These are phyloP conservation scores for Aschersonia sp. DNA, from an alignment of 2,329 filamentous ascomycete genomes.

Conservation along the genomic window DNA sequence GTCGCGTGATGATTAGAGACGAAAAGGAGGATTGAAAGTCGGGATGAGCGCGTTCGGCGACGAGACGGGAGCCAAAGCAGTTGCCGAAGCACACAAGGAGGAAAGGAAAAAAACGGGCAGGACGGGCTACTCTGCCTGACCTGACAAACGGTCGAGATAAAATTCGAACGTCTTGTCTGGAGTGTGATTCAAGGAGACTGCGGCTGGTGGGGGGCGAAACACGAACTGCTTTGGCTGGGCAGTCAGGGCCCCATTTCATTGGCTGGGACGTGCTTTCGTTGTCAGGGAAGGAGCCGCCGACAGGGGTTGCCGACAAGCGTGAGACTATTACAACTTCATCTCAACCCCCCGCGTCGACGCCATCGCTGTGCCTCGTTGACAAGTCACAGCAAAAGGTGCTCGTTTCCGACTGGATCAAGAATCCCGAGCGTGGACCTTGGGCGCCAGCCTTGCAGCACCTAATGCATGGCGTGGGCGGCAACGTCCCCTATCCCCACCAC, in stretches of 20 bases:
- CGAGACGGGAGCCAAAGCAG: no score
- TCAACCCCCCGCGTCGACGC: no score
- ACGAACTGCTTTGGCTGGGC: conserved; percentile 1
- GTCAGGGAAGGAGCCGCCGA: conserved; percentile 1
- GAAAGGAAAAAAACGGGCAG: background rate
- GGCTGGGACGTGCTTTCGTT: background rate
- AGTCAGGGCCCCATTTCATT: background rate
- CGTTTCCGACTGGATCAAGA: no score
- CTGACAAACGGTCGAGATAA: background rate
- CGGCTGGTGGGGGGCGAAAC: conserved; percentile 3
- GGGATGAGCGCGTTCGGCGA: no score
- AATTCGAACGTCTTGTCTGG: background rate
- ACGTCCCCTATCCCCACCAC: no score
- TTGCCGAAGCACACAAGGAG: no score
- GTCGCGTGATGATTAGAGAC: no score
- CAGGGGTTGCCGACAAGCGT: conserved; percentile 1
- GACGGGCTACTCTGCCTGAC: background rate
- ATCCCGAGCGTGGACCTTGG: no score
- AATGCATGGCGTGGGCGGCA: no score
- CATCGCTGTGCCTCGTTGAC: background rate
- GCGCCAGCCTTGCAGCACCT: no score
- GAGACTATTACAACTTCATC: background rate
- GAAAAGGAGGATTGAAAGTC: no score
- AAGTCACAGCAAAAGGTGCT: background rate
- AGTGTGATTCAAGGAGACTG: conserved; percentile 2